These are phyloP conservation scores for Candida berthetii DNA, from an alignment of 805 yeast species.

Conservation along the genomic window DNA sequence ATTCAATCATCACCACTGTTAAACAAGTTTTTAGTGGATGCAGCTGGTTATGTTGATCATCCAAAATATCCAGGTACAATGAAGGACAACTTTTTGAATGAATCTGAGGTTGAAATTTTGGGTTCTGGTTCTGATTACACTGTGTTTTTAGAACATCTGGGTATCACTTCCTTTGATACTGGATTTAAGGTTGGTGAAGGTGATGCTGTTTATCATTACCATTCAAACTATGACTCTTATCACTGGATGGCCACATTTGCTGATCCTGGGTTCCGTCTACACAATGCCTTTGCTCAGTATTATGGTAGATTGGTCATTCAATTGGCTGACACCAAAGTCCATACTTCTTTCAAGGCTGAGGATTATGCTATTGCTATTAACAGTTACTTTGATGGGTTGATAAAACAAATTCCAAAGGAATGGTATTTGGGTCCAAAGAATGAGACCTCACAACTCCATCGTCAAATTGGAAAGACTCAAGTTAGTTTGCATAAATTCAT, in stretches of 20 bases:
- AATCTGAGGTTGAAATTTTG: slow-evolving; percentile 33
- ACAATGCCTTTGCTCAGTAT: slow-evolving; percentile 48
- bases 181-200: slow-evolving; percentile 40
- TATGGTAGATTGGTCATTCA: slow-evolving; percentile 44
- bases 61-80: slow-evolving; percentile 27
- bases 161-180: slow-evolving; percentile 54
- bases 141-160: slow-evolving; percentile 52
- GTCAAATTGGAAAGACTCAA: slow-evolving; percentile 19
- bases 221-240: slow-evolving; percentile 67
- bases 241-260: slow-evolving; percentile 63
- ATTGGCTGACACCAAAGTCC: slow-evolving; percentile 41
- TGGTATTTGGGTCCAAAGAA: slow-evolving; percentile 25
- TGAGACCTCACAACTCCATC: slow-evolving; percentile 4
- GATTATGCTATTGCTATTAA: slow-evolving; percentile 34
- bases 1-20: slow-evolving; percentile 55
- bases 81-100: slow-evolving; percentile 21
- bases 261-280: slow-evolving; percentile 57
- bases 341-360: slow-evolving; percentile 28
- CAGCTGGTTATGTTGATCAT: slow-evolving; percentile 38
- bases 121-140: slow-evolving; percentile 75
- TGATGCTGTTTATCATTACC: slow-evolving; percentile 68
- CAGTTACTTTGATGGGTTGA: slow-evolving; percentile 30
- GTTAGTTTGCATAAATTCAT: slow-evolving; percentile 20
- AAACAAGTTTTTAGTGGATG: slow-evolving; percentile 35
- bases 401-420: slow-evolving; percentile 27